phyloP scores from a whole-genome alignment of 164 flowering plant species.

The Chimonanthus salicifolius region DNA sequence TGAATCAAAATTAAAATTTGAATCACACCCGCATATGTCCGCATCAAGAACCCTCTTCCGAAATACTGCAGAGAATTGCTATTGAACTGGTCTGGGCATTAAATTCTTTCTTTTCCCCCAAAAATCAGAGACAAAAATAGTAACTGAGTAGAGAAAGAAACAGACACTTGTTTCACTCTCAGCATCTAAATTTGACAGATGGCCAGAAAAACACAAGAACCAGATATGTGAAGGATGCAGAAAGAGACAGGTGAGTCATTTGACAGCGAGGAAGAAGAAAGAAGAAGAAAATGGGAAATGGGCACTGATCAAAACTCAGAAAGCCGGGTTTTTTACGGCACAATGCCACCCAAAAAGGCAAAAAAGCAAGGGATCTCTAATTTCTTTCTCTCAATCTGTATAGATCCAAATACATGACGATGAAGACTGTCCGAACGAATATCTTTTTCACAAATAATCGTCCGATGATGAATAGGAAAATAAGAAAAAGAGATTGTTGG shows the following conservation, averaged over 20 bases:
- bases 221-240: slow-evolving; percentile 2
- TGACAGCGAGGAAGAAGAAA: not conserved
- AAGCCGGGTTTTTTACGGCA: too few species aligned
- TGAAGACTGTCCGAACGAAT: too few species aligned
- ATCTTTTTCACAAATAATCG: too few species aligned
- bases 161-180: slow-evolving; percentile 7
- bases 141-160: slow-evolving; percentile 13
- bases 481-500: too few species aligned
- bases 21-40: too few species aligned
- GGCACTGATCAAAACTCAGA: not conserved
- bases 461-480: too few species aligned
- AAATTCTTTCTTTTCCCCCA: not conserved
- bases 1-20: too few species aligned
- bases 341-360: too few species aligned
- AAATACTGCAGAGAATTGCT: slow-evolving; percentile 3
- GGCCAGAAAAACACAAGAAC: not conserved
- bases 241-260: not conserved
- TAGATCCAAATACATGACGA: too few species aligned
- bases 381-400: too few species aligned
- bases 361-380: too few species aligned
- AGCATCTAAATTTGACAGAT: not conserved
- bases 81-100: slow-evolving; percentile 1
- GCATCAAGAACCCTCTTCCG: slow-evolving; percentile 1
- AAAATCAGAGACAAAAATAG: slow-evolving; percentile 11
- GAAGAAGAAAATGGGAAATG: not conserved